Evolutionary conservation across 202 grass and related monocot genomes (phyloP), one percentile per base, ranked within the genome.

Genomic region (Setaria italica): DNA sequence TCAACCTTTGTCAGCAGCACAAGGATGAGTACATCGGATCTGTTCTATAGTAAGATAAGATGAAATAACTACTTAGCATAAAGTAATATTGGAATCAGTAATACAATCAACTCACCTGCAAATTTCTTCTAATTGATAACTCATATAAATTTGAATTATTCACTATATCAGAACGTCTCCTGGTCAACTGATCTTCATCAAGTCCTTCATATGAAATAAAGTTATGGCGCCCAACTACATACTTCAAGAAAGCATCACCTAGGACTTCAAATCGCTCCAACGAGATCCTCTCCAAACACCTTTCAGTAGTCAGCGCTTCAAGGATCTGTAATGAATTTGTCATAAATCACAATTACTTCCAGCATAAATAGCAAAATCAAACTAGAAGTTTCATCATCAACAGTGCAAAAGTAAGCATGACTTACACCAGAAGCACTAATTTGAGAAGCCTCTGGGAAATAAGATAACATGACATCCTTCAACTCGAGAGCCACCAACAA

Each of bases 221-320:
- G 25, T 85, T 84, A 65, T 98, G 93, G 42, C 95, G 87, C 15
- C 86, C 88, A 89, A 98, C 95, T 65, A 84, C 82, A 51, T 98
- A 98, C 76, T 98, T 98, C 78, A 98, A 87, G 87, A 98, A 95
- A 85, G 95, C 88, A 86, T 98, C 95, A 73, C 95, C 95, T 84
- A 98, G 88, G 66, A 98, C 95, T 90, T 98, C 95, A 86, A 94
- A 92, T 56, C 95, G 86, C 86, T 98, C 95, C 46, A 98, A 82
- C 68, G 95, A 98, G 25, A 98, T 68, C 67, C 95, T 90, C 76
- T 98, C 95, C 88, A 91, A 89, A 87, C 95, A 98, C 86, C 88
- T 95, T 67, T 98, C 95, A 68, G 95, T 98, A 82, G 95, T 98
- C 77, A 98, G 78, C 65, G 95, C 91, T 93, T 98, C 88, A 80